Evolutionary conservation across 2,329 filamentous ascomycete species (phyloP).

Genomic region (Cyphellophora europaea): DNA sequence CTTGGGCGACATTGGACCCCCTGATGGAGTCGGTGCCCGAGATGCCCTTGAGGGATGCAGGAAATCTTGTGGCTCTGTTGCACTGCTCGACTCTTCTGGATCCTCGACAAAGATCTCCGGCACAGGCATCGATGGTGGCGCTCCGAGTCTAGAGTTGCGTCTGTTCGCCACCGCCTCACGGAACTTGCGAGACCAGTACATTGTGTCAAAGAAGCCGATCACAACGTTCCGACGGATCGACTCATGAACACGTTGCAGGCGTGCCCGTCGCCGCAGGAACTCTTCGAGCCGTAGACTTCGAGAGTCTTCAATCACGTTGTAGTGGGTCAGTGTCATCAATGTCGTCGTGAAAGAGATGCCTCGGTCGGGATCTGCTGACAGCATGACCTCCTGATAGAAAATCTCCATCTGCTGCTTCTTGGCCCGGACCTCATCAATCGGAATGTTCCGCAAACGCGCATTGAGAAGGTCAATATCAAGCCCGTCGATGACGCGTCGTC

Average conservation of each 20-base stretch:
- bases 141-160: slow-evolving; percentile 65
- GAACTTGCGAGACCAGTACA: slow-evolving; percentile 78
- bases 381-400: slow-evolving; percentile 96
- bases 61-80: slow-evolving; percentile 17
- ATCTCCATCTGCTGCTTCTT: slow-evolving; percentile 74
- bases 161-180: slow-evolving; percentile 64
- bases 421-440: slow-evolving; percentile 63
- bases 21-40: slow-evolving; percentile 8
- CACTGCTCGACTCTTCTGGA: slow-evolving; percentile 30
- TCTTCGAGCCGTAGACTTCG: slow-evolving; percentile 93
- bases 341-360: slow-evolving; percentile 89
- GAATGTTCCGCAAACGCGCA: slow-evolving; percentile 60
- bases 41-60: slow-evolving; percentile 12
- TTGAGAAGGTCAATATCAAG: slow-evolving; percentile 72
- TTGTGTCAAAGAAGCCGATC: slow-evolving; percentile 89
- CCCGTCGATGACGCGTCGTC: slow-evolving; percentile 35
- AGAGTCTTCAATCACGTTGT: slow-evolving; percentile 97
- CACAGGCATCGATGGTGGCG: slow-evolving; percentile 68
- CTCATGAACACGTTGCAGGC: slow-evolving; percentile 89
- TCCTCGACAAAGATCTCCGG: slow-evolving; percentile 88
- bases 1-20: slow-evolving; percentile 7
- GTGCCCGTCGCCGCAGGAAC: slow-evolving; percentile 79
- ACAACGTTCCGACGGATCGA: slow-evolving; percentile 85
- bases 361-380: slow-evolving; percentile 78
- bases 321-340: slow-evolving; percentile 91